Conservation (phyloP, 768 basidiomycete genomes). For the Lanmaoa pseudosensibilis region DNA sequence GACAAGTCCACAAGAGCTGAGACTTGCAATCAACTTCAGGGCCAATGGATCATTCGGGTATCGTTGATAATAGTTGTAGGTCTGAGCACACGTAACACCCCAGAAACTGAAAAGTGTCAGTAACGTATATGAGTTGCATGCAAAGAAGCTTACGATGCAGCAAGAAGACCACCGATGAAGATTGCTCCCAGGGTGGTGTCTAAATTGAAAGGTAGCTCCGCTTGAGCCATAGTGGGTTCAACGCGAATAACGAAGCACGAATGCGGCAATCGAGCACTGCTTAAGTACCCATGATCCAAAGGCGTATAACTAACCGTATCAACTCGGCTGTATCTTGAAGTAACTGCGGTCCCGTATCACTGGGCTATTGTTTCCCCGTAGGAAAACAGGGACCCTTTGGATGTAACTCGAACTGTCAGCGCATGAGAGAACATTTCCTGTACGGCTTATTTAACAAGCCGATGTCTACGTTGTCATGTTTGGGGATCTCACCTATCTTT, state of each 20-base stretch:
- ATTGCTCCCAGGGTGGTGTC: constrained; percentile 54
- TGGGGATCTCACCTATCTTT: background rate
- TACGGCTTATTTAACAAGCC: background rate
- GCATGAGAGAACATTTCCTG: background rate
- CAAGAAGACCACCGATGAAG: constrained; percentile 53
- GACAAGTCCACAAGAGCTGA: background rate
- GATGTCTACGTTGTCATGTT: constrained; percentile 5
- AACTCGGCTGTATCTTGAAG: background rate
- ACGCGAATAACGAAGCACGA: background rate
- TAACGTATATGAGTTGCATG: background rate
- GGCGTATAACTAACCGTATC: background rate
- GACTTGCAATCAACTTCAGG: constrained; percentile 41
- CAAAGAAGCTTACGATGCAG: constrained; percentile 46
- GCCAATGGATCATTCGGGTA: constrained; percentile 33
- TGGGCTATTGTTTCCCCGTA: background rate
- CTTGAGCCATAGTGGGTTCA: background rate
- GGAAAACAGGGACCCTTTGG: background rate
- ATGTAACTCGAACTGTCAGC: background rate
- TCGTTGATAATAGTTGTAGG: constrained; percentile 48
- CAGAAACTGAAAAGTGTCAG: constrained; percentile 42
- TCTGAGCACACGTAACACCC: constrained; percentile 56
- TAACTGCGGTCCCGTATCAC: background rate
- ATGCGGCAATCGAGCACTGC: background rate
- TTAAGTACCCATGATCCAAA: background rate
- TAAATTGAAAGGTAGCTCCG: constrained; percentile 31